These are phyloP conservation scores for Metarhizium robertsii DNA, from an alignment of 2,329 filamentous ascomycete genomes.

Conservation along the genomic window DNA sequence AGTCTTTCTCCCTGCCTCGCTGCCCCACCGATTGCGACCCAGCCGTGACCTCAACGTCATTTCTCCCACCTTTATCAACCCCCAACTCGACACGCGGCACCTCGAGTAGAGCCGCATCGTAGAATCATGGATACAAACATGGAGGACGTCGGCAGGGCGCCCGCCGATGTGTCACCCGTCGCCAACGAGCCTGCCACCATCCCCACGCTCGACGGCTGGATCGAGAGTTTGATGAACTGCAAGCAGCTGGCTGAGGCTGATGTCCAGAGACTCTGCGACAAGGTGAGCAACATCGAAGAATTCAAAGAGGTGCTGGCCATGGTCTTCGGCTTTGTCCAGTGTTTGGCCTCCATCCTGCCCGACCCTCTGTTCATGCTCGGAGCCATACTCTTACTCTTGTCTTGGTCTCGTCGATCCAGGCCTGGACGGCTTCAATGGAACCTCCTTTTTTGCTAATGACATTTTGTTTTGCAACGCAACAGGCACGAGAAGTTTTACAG, in stretches of 20 bases:
- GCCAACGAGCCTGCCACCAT: slow-evolving; percentile 77
- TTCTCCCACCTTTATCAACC: slow-evolving; percentile 12
- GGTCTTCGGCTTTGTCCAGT: not conserved
- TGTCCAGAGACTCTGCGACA: slow-evolving; percentile 94
- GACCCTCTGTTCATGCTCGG: not conserved
- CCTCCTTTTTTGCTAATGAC: slow-evolving; percentile 13
- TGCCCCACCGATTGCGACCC: slow-evolving; percentile 12
- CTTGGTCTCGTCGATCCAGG: not conserved
- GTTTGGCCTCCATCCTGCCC: no score
- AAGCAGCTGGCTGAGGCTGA: slow-evolving; percentile 94
- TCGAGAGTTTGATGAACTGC: slow-evolving; percentile 96
- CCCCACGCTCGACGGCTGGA: slow-evolving; percentile 93
- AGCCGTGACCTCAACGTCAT: slow-evolving; percentile 21
- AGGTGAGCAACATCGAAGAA: slow-evolving; percentile 47
- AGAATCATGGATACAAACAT: slow-evolving; percentile 87
- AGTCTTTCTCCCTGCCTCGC: slow-evolving; percentile 6
- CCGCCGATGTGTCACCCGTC: slow-evolving; percentile 65
- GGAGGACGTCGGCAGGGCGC: slow-evolving; percentile 90
- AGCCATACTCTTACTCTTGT: not conserved
- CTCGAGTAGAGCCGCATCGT: slow-evolving; percentile 10
- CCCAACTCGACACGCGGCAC: slow-evolving; percentile 11
- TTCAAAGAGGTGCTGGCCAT: slow-evolving; percentile 5
- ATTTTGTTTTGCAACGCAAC: slow-evolving; percentile 5
- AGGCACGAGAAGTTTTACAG: slow-evolving; percentile 94
- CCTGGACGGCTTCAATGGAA: not conserved